Percentiles rank a stretch among this genome's conserved stretches.
phyloP scores from a whole-genome alignment of 495 filamentous ascomycete genomes.

The Hamigera avellanea region DNA sequence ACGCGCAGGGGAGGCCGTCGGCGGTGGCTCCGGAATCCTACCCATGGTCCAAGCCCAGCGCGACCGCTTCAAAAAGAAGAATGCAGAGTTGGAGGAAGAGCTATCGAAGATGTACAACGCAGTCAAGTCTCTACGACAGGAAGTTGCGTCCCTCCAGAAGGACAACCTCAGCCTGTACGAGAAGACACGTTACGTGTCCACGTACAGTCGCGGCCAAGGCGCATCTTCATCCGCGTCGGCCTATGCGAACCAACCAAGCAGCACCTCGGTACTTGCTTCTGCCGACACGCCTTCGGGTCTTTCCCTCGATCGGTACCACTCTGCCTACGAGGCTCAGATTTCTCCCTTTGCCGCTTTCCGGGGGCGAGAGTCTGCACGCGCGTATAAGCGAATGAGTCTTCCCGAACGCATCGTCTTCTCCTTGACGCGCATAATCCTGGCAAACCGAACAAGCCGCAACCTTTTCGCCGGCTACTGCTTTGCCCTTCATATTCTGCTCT shows the following conservation, averaged over 20 bases:
- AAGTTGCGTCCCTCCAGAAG: conserved; percentile 84
- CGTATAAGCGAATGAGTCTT: conserved; percentile 89
- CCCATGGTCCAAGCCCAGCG: conserved; percentile 98
- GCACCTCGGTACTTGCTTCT: conserved; percentile 53
- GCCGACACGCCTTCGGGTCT: conserved; percentile 50
- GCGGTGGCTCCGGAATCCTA: conserved; percentile 80
- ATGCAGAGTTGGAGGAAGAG: conserved; percentile 81
- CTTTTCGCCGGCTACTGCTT: conserved; percentile 93
- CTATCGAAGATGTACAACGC: conserved; percentile 70
- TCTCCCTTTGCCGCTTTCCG: conserved; percentile 93
- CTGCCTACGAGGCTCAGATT: conserved; percentile 88
- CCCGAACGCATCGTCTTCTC: conserved; percentile 86
- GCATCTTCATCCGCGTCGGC: conserved; percentile 60
- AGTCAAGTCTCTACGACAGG: conserved; percentile 78
- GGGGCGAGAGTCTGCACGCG: conserved; percentile 78
- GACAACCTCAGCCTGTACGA: conserved; percentile 97
- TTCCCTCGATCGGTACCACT: conserved; percentile 76
- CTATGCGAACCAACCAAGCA: conserved; percentile 61
- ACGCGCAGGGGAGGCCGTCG: conserved; percentile 57
- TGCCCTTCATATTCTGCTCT: conserved; percentile 75
- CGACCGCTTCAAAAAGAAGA: conserved; percentile 96
- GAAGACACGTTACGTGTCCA: conserved; percentile 92
- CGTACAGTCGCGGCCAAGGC: conserved; percentile 61
- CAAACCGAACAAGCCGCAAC: conserved; percentile 81
- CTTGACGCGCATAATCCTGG: conserved; percentile 79